These are phyloP conservation scores for Ustulina deusta DNA, from an alignment of 2,329 filamentous ascomycete species.

Conservation along the genomic window DNA sequence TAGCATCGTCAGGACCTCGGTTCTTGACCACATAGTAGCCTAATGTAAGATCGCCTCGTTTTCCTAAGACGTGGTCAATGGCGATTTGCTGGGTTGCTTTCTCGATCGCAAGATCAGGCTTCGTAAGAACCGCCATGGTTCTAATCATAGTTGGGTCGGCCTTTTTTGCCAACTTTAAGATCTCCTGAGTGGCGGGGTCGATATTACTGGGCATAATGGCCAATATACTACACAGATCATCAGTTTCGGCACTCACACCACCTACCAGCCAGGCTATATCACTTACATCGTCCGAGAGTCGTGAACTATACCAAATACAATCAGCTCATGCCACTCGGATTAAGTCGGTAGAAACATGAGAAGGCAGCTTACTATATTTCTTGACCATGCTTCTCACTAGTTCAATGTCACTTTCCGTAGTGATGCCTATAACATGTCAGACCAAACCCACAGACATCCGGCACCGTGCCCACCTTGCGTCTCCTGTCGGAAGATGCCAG, in stretches of 20 bases:
- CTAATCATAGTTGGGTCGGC: constrained; percentile 49
- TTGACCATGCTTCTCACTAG: constrained; percentile 62
- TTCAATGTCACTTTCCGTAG: constrained; percentile 58
- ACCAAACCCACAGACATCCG: not conserved
- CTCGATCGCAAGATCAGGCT: constrained; percentile 65
- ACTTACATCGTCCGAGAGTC: constrained; percentile 60
- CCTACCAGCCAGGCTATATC: not conserved
- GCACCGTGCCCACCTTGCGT: constrained; percentile 49
- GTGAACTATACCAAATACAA: constrained; percentile 47
- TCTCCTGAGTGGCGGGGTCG: constrained; percentile 56
- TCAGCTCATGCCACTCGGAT: not conserved
- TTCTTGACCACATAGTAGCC: constrained; percentile 65
- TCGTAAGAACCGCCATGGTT: constrained; percentile 57
- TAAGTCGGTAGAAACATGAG: not conserved
- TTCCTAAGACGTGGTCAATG: constrained; percentile 57
- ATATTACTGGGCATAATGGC: constrained; percentile 54
- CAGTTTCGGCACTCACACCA: not conserved
- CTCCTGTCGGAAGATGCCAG: constrained; percentile 62
- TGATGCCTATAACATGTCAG: constrained; percentile 50
- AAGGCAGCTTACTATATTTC: constrained; percentile 53
- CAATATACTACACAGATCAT: constrained; percentile 43
- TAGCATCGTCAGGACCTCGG: constrained; percentile 57
- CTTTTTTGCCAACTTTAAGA: constrained; percentile 54
- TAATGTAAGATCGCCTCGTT: constrained; percentile 56
- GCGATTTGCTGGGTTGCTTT: constrained; percentile 53